A percentile compares a stretch with the other conserved stretches of the same genome.
Evolutionary conservation across 2,329 filamentous ascomycete genomes (phyloP).

Genomic region (Dryadomyces quercus-mongolicae): DNA sequence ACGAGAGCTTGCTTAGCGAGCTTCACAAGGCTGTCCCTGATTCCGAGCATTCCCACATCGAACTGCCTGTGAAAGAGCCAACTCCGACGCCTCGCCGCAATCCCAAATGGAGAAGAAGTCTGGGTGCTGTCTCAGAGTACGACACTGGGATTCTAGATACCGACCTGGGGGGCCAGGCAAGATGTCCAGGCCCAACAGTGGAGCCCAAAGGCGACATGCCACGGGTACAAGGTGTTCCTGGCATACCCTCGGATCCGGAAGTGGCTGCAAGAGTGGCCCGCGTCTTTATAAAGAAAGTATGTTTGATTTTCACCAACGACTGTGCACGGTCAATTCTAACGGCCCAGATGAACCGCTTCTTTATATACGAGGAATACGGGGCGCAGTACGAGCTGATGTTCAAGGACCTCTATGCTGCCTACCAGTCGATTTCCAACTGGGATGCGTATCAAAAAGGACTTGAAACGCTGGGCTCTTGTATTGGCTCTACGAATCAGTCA

Average conservation of each 20-base stretch:
- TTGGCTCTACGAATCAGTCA: slow-evolving; percentile 57
- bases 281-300: slow-evolving; percentile 47
- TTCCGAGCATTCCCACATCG: slow-evolving; percentile 46
- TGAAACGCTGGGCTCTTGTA: slow-evolving; percentile 65
- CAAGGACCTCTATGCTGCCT: slow-evolving; percentile 59
- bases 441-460: slow-evolving; percentile 72
- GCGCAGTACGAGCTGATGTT: slow-evolving; percentile 81
- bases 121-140: slow-evolving; percentile 32
- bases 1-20: slow-evolving; percentile 68
- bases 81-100: slow-evolving; percentile 4
- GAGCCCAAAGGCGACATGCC: slow-evolving; percentile 18
- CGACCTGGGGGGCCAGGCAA: not conserved
- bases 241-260: slow-evolving; percentile 45
- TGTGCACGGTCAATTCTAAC: not conserved
- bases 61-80: slow-evolving; percentile 14
- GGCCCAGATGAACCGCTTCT: slow-evolving; percentile 63
- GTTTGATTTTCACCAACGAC: not conserved
- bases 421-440: slow-evolving; percentile 61
- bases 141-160: not conserved
- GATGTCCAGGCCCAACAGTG: not conserved
- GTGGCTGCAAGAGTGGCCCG: slow-evolving; percentile 49
- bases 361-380: slow-evolving; percentile 83
- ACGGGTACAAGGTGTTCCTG: slow-evolving; percentile 34
- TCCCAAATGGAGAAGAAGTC: slow-evolving; percentile 36
- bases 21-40: slow-evolving; percentile 60